Base-by-base conservation (phyloP, 495 filamentous ascomycete genomes). In the Astrocystis sublimbata region DNA sequence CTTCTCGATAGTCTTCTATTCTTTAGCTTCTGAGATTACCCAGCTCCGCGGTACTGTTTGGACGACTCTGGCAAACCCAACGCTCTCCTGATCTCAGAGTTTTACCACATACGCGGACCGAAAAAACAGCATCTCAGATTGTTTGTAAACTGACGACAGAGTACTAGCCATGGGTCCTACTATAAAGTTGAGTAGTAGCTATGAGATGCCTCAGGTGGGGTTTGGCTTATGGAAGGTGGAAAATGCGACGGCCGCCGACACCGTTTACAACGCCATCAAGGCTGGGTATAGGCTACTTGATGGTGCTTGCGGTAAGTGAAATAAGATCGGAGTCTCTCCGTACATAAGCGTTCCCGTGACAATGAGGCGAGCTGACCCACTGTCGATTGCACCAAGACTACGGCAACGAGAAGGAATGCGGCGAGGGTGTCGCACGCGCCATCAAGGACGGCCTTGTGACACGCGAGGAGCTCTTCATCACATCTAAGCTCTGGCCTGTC, bases 401-500 rank as follows among this genome's bases (percentile, higher is more conserved):
- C 78, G 91, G 88, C 70, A 96, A 96, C 75, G 92, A 96, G 79
- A 83, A 84, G 60, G 90, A 93, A 76, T 87, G 84, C 65, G 92
- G 92, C 61, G 79, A 94, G 69, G 92, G 92, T 61, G 84, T 96
- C n/a, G 85, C 85, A 53, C 90, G 90, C 68, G 92, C 92, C 66
- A 92, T 96, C 76, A 83, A 87, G 63, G 92, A 96, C 12, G 91
- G 91, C 38, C 71, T 96, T 51, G 91, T 94, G 68, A 93, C 87
- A 79, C 89, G 92, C 60, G 83, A 87, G 73, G 91, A 96, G 33
- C 88, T 96, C 75, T 96, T 96, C 85, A 85, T 96, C 71, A 90
- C 92, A 58, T 91, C 89, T 69, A 96, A 96, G 81, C 86, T 96
- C 54, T 96, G 92, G 92, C 93, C 93, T 81, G 86, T 84, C 71